A percentile compares a stretch with the other conserved stretches of the same genome.
These are phyloP conservation scores for Cutaneotrichosporon sp. DNA, from an alignment of 1,284 basidiomycete species.

Conservation along the genomic window DNA sequence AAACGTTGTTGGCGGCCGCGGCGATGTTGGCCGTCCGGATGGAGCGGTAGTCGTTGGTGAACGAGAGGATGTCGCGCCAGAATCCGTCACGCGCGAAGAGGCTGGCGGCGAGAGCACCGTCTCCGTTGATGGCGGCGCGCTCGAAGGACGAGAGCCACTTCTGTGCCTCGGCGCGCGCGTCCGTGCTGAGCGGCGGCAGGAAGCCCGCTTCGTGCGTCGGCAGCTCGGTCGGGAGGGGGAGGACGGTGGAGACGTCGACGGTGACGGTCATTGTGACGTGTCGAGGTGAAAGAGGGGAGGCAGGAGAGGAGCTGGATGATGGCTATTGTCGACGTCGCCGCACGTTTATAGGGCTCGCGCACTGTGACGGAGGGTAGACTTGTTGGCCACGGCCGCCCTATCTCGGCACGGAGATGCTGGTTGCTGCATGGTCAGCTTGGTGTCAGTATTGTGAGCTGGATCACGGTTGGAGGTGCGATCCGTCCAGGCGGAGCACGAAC, in stretches of 20 bases:
- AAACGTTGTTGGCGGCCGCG: constrained; percentile 46
- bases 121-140: constrained; percentile 23
- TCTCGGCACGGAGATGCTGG: no score
- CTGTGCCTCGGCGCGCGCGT: constrained; percentile 2
- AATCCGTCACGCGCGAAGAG: constrained; percentile 38
- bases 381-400: no score
- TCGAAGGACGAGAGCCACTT: constrained; percentile 7
- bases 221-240: constrained; percentile 13
- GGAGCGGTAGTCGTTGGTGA: constrained; percentile 42
- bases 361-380: no score
- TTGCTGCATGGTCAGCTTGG: no score
- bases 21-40: constrained; percentile 37
- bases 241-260: neutral
- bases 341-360: neutral
- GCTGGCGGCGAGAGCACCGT: constrained; percentile 30
- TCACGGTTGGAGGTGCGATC: no score
- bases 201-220: constrained; percentile 17
- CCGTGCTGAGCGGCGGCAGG: neutral
- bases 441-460: no score
- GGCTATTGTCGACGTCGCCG: neutral
- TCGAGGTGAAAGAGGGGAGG: neutral
- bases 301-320: neutral
- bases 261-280: constrained; percentile 7
- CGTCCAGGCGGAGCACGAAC: no score
- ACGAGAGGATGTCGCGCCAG: constrained; percentile 40